Percentiles rank a stretch among this genome's conserved stretches.
These are phyloP conservation scores for Aspergillus quadricinctus DNA, from an alignment of 2,329 filamentous ascomycete species.

Conservation along the genomic window DNA sequence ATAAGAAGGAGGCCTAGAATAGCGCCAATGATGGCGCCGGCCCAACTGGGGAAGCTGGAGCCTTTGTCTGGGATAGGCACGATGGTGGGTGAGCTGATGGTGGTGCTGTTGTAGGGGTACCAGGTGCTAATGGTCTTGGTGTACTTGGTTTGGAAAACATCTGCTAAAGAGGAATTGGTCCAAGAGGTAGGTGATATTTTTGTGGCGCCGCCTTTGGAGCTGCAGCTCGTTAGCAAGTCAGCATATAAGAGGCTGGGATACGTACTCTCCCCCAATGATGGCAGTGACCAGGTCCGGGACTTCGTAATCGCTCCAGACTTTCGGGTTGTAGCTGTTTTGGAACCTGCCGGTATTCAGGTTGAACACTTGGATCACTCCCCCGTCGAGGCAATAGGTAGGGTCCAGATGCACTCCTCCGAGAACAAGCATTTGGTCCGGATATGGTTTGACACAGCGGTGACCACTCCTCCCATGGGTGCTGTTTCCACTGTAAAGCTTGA, in stretches of 20 bases:
- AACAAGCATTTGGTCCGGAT: constrained; percentile 49
- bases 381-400: constrained; percentile 44
- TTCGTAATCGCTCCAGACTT: constrained; percentile 27
- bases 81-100: constrained; percentile 16
- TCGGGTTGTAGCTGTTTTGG: constrained; percentile 27
- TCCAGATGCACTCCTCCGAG: constrained; percentile 27
- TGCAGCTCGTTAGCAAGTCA: neutral
- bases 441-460: constrained; percentile 32
- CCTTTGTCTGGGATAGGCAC: constrained; percentile 6
- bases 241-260: neutral
- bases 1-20: constrained; percentile 18
- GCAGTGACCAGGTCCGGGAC: constrained; percentile 26
- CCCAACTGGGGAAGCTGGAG: constrained; percentile 50
- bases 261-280: constrained; percentile 35
- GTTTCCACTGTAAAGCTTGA: constrained; percentile 29
- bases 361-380: constrained; percentile 50
- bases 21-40: constrained; percentile 50
- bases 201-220: constrained; percentile 30
- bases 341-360: constrained; percentile 33
- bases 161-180: constrained; percentile 45
- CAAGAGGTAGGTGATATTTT: constrained; percentile 36
- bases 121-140: constrained; percentile 52
- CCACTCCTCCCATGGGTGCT: constrained; percentile 17
- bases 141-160: constrained; percentile 55
- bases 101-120: constrained; percentile 53